Evolutionary conservation across 208 protist species (phyloP), one percentile per base, ranked within the genome.

Genomic region (Herpetomonas samuelpessoai): DNA sequence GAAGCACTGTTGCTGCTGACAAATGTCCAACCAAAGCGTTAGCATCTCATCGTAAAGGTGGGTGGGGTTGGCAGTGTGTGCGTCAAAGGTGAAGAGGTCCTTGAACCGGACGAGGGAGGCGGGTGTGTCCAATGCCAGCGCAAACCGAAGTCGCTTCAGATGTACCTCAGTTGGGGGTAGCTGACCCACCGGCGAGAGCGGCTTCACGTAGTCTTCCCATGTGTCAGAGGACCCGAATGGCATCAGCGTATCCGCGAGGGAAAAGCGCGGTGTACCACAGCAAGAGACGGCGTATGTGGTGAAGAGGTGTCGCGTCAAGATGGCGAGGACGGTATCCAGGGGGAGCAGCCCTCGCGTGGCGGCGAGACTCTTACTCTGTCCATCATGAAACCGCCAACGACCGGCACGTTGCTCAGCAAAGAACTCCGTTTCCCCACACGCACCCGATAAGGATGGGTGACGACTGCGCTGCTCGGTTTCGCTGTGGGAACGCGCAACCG

Each of bases 11-110:
- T 93, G 85, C 64, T 85, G 75, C 35, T 81, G 67, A 35, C 79
- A 81, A 28, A 74, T 56, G 28, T 95, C 86, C 2, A 95, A 65
- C 9, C 71, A 81, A 2, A 92, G 57, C 41, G 62, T 75, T 9
- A 95, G 77, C 50, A 86, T 87, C 57, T 88, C 82, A 62, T 91
- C 73, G 73, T 93, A 87, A 44, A 95, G 83, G 57, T 95, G 89
- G 2, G 73, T 77, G 27, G 83, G 76, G 9, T 67, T 61, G 51
- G 74, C 72, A 10, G 75, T 78, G 29, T 75, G 68, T 0, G 69
- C 21, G 62, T 95, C 81, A 1, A 88, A 58, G 28, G 44, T 54
- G 62, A 95, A 95, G 24, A 95, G 71, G 56, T 64, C n/a, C 0
- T 54, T 18, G 25, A 60, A 58, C 7, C 62, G 71, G 14, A 95